A percentile compares a stretch with the other conserved stretches of the same genome.
phyloP scores from a whole-genome alignment of 1,284 basidiomycete genomes.

The Sanghuangporus sanghuang region DNA sequence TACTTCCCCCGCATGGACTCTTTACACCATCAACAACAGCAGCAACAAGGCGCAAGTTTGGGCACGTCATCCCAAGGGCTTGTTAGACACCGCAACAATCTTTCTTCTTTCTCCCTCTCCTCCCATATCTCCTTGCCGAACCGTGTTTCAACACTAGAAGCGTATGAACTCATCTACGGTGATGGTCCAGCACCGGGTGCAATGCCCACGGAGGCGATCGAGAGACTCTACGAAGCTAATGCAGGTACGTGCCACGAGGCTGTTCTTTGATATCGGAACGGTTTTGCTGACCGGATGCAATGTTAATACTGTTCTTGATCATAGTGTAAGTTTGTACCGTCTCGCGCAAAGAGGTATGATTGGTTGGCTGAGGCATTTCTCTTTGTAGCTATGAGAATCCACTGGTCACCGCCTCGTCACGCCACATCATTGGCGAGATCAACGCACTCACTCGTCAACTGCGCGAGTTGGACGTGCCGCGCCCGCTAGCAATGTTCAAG shows the following conservation, averaged over 20 bases:
- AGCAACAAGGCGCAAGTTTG: neutral
- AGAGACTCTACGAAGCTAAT: constrained; percentile 61
- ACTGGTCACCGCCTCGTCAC: constrained; percentile 64
- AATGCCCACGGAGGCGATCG: constrained; percentile 43
- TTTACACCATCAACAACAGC: neutral
- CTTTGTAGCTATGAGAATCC: constrained; percentile 65
- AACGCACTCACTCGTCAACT: constrained; percentile 53
- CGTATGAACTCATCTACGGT: constrained; percentile 63
- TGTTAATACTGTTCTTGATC: constrained; percentile 15
- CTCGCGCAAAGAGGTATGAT: neutral
- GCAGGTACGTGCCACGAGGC: constrained; percentile 43
- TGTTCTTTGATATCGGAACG: neutral
- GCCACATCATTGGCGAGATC: constrained; percentile 63
- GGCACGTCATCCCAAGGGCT: constrained; percentile 2
- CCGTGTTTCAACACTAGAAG: constrained; percentile 50
- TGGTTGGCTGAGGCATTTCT: neutral
- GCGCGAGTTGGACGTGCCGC: constrained; percentile 56
- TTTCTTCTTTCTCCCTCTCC: constrained; percentile 14
- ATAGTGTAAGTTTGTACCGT: constrained; percentile 11
- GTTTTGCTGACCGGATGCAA: neutral
- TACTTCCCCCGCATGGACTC: constrained; percentile 12
- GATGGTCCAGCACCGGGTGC: constrained; percentile 28
- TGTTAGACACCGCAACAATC: constrained; percentile 6
- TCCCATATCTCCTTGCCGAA: constrained; percentile 12
- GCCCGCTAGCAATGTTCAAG: constrained; percentile 53